These are phyloP conservation scores for Tricholomella constricta DNA, from an alignment of 768 basidiomycete genomes.

Conservation along the genomic window DNA sequence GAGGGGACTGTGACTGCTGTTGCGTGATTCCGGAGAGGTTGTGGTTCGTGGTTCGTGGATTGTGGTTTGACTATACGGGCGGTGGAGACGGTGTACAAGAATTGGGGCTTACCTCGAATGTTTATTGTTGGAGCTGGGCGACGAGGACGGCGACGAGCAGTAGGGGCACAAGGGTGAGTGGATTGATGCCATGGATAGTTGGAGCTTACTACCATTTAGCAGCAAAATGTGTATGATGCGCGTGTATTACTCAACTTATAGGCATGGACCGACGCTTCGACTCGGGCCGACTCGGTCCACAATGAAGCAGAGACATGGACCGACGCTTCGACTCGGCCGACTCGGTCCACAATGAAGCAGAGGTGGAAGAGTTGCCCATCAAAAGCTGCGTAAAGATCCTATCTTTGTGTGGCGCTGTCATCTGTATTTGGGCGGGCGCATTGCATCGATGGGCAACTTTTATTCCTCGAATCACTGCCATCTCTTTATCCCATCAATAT, in stretches of 20 bases:
- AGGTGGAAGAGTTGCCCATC: constrained; percentile 54
- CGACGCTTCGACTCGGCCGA: constrained; percentile 77
- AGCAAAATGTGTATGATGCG: constrained; percentile 94
- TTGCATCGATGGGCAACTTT: constrained; percentile 73
- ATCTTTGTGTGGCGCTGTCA: constrained; percentile 97
- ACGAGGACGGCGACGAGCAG: constrained; percentile 49
- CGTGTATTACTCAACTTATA: constrained; percentile 93
- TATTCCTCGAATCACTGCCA: constrained; percentile 68
- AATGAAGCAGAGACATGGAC: constrained; percentile 75
- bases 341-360: constrained; percentile 47
- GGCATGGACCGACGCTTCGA: constrained; percentile 60
- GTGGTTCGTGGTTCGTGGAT: no score
- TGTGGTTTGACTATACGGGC: no score
- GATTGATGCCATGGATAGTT: neutral
- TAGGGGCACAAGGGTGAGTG: constrained; percentile 90
- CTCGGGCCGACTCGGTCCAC: constrained; percentile 55
- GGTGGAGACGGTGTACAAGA: no score
- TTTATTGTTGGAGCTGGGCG: constrained; percentile 74
- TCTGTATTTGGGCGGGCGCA: constrained; percentile 88
- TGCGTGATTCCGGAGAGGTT: no score
- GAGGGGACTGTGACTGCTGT: no score
- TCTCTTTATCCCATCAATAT: constrained; percentile 93
- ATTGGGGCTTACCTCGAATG: no score
- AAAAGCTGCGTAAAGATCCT: constrained; percentile 91
- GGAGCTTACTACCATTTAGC: neutral